phyloP scores from a whole-genome alignment of 306 rosid species.

The Citrullus mucosospermus region DNA sequence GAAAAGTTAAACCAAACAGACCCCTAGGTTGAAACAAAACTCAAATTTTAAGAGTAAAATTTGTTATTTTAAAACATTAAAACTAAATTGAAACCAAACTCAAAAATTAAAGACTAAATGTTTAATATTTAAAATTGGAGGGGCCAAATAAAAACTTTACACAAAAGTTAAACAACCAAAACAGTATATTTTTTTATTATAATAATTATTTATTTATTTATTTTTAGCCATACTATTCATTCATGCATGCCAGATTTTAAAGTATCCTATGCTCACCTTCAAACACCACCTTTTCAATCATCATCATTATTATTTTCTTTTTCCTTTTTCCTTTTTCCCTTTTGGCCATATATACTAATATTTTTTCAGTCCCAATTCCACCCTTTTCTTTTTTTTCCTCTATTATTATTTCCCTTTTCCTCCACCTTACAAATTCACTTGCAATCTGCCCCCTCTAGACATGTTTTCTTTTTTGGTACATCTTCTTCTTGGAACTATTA shows the following conservation, averaged over 20 bases:
- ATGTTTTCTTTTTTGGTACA: not conserved
- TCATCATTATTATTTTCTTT: not conserved
- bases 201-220: too few species aligned
- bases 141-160: too few species aligned
- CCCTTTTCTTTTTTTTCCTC: not conserved
- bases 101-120: too few species aligned
- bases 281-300: not conserved
- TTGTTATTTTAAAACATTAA: too few species aligned
- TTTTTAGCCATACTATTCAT: not conserved
- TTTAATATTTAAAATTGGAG: too few species aligned
- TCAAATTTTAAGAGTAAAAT: too few species aligned
- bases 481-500: not conserved
- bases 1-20: too few species aligned
- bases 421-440: not conserved
- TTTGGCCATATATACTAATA: not conserved
- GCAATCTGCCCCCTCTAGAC: not conserved
- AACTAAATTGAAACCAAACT: too few species aligned
- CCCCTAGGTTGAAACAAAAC: too few species aligned
- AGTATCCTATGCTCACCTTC: not conserved
- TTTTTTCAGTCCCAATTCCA: not conserved
- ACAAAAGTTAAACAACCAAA: too few species aligned
- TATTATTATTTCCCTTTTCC: not conserved
- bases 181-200: too few species aligned
- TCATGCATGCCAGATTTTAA: slow-evolving; percentile 2
- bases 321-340: not conserved